These are phyloP conservation scores for Trichoderma oligosporum DNA, from an alignment of 2,329 filamentous ascomycete species.

Conservation along the genomic window DNA sequence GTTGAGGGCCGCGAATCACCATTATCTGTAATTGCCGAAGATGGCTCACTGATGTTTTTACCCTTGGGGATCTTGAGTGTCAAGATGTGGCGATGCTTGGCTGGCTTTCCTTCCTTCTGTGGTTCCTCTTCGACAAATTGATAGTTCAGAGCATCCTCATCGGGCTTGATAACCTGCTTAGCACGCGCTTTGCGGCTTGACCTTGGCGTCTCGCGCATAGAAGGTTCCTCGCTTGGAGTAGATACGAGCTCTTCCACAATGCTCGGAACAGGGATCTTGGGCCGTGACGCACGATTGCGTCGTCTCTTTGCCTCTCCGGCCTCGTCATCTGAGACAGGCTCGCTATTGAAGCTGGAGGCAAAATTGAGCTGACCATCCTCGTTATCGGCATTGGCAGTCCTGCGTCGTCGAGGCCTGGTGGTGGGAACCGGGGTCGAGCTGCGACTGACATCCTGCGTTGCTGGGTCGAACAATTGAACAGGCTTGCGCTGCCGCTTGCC, in stretches of 20 bases:
- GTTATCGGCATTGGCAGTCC: conserved; percentile 30
- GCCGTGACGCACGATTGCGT: conserved; percentile 32
- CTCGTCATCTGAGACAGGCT: conserved; percentile 33
- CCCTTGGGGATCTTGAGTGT: conserved; percentile 41
- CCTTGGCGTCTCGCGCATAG: conserved; percentile 21
- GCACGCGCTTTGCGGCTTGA: conserved; percentile 27
- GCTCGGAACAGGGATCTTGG: conserved; percentile 25
- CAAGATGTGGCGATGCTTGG: conserved; percentile 33
- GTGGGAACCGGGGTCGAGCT: conserved; percentile 46
- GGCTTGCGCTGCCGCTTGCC: conserved; percentile 54
- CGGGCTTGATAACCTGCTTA: conserved; percentile 28
- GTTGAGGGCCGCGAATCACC: conserved; percentile 51
- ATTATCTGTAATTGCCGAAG: conserved; percentile 37
- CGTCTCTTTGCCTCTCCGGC: conserved; percentile 26
- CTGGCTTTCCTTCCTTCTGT: conserved; percentile 27
- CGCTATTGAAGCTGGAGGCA: conserved; percentile 35
- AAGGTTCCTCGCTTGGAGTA: conserved; percentile 13
- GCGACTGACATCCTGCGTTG: conserved; percentile 49
- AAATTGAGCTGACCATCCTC: conserved; percentile 28
- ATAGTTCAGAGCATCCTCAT: conserved; percentile 28
- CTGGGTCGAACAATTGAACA: conserved; percentile 48
- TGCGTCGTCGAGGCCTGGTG: conserved; percentile 33
- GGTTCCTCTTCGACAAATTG: conserved; percentile 27
- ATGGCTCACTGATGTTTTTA: conserved; percentile 39
- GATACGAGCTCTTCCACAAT: conserved; percentile 27